These are phyloP conservation scores for Medicago arabica DNA, from an alignment of 306 rosid species.

Conservation along the genomic window DNA sequence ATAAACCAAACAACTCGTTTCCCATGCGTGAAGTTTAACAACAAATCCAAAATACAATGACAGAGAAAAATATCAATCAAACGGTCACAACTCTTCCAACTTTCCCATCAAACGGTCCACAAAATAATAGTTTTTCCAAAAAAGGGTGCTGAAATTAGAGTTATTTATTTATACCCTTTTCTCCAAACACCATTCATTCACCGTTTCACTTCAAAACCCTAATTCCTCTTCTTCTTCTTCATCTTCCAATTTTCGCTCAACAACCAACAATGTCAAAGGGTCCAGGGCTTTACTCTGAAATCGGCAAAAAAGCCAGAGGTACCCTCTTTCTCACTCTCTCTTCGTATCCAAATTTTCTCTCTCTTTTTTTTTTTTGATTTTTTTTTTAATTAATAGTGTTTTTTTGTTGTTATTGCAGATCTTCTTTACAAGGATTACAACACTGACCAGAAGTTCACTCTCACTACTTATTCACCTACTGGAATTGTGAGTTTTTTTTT, in stretches of 20 bases:
- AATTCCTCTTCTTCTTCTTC: neutral
- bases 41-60: neutral
- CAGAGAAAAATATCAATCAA: constrained; percentile 12
- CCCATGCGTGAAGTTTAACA: neutral
- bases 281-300: constrained; percentile 93
- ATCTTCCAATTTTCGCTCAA: constrained; percentile 33
- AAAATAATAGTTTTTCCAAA: neutral
- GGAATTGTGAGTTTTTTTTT: constrained; percentile 66
- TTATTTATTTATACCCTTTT: constrained; percentile 35
- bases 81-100: constrained; percentile 26
- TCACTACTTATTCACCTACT: constrained; percentile 85
- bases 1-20: neutral
- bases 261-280: constrained; percentile 77
- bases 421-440: constrained; percentile 85
- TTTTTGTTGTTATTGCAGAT: constrained; percentile 46
- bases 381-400: neutral
- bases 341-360: neutral
- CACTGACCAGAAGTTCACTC: constrained; percentile 83
- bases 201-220: constrained; percentile 20
- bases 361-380: no score
- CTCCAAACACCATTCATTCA: neutral
- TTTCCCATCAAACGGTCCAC: constrained; percentile 47
- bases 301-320: constrained; percentile 94
- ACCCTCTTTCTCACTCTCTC: neutral
- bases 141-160: constrained; percentile 47